A percentile compares a stretch with the other conserved stretches of the same genome.
Evolutionary conservation across 108 stramenopile species (phyloP).

Genomic region (Ochromonas danica): DNA sequence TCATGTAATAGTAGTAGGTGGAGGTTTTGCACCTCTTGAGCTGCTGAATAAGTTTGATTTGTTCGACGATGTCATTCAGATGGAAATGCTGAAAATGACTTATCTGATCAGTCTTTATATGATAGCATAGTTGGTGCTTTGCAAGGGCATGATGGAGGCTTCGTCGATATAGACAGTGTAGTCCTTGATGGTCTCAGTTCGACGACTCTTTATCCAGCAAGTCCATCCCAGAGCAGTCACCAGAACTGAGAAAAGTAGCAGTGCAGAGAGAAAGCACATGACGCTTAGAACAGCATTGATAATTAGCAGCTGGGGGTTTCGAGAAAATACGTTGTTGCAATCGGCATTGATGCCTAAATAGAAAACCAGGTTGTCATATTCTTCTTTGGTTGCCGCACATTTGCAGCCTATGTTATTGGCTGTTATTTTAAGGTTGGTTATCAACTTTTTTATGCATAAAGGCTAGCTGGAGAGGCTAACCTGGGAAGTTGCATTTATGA

Average conservation of each 20-base stretch:
- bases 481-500: neutral
- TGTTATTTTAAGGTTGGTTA: neutral
- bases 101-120: too few relatives aligned
- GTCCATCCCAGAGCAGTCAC: too few relatives aligned
- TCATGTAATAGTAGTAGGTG: too few relatives aligned
- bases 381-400: neutral
- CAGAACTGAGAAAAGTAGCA: neutral
- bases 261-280: neutral
- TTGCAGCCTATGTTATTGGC: neutral
- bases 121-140: too few relatives aligned
- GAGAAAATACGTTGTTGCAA: constrained; percentile 1
- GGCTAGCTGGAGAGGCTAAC: neutral
- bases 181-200: too few relatives aligned
- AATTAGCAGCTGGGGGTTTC: neutral
- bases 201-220: too few relatives aligned
- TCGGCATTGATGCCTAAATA: neutral
- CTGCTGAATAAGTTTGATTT: too few relatives aligned
- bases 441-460: neutral
- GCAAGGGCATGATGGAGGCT: too few relatives aligned
- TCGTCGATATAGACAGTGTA: too few relatives aligned
- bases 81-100: too few relatives aligned
- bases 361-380: neutral
- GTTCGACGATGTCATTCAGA: too few relatives aligned
- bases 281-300: neutral
- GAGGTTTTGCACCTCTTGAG: too few relatives aligned